Evolutionary conservation across 345 rosid genomes (phyloP).

Genomic region (Rhizophora apiculata): DNA sequence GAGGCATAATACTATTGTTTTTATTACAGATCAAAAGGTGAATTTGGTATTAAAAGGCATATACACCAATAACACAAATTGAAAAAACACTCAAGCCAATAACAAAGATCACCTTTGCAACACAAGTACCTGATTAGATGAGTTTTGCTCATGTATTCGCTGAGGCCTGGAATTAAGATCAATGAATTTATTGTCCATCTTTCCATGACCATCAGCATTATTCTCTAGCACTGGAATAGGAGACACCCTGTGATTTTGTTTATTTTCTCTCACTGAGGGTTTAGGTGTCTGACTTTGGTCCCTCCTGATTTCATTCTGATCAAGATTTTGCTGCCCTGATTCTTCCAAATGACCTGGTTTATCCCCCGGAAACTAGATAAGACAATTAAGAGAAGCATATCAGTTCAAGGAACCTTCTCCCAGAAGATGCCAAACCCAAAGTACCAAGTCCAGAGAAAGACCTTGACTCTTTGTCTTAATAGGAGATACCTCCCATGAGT

Average conservation of each 20-base stretch:
- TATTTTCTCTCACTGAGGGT: constrained; percentile 34
- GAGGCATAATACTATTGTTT: no score
- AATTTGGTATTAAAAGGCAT: background rate
- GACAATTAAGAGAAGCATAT: constrained; percentile 12
- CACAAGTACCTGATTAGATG: constrained; percentile 44
- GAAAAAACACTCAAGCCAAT: background rate
- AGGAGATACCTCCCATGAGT: constrained; percentile 72
- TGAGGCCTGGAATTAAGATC: constrained; percentile 73
- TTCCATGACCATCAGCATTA: constrained; percentile 41
- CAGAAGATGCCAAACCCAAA: constrained; percentile 13
- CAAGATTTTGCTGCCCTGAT: constrained; percentile 28
- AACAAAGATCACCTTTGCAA: background rate
- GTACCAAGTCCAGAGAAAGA: constrained; percentile 32
- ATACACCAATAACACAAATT: no score
- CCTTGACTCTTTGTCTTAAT: constrained; percentile 79
- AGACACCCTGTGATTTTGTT: constrained; percentile 45
- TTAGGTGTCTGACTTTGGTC: constrained; percentile 36
- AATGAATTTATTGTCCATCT: constrained; percentile 49
- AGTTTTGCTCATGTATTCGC: constrained; percentile 50
- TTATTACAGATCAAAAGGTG: no score
- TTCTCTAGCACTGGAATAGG: constrained; percentile 28
- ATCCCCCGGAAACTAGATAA: constrained; percentile 74
- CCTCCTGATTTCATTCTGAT: constrained; percentile 35
- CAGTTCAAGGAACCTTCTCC: constrained; percentile 9
- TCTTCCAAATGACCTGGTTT: constrained; percentile 48